Base-by-base conservation (phyloP, 805 yeast species). In the Saccharomycopsis capsularis region DNA sequence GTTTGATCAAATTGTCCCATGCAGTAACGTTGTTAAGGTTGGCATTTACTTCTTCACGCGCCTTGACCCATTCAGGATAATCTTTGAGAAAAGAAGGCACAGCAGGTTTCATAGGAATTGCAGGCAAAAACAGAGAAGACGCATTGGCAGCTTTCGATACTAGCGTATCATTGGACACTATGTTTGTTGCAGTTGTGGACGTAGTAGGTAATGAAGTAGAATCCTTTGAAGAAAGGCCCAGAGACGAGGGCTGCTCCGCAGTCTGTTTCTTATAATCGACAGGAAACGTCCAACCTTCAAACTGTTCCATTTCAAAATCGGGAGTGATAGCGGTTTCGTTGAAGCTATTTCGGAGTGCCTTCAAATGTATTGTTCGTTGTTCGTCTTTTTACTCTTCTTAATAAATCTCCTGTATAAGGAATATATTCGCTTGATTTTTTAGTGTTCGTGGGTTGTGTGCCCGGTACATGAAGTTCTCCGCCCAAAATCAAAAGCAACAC, bases 61-160 rank as follows among this genome's bases (percentile, higher is more conserved):
- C 58, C 9, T 29, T 52, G 19, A 52, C 42, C 62, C 63, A 60
- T 11, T 57, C 54, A 4, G 59, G 51, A 47, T 59, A 57, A 39
- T 59, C 60, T 18, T 50, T 53, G 24, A 57, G 38, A 42, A 57
- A 57, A 2, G 44, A 23, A 13, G 55, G 53, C 16, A 37, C 15
- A 4, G 42, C 40, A 2, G 44, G 18, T 19, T 41, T 25, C n/a
- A 21, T 39, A 24, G 46, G 39, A 11, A 30, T 41, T 5, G 29
- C 44, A 9, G 37, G 37, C 4, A 38, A n/a, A 22, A 38, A 38
- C 5, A 18, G 6, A 13, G n/a, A n/a, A n/a, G 15, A 29, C 9
- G 9, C 34, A 11, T 29, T 9, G 39, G 16, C n/a, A 29, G 32
- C 32, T 29, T 13, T 13, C 7, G 11, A 9, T 29, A 13, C 32